These are phyloP conservation scores for Ophiobolus disseminans DNA, from an alignment of 2,329 filamentous ascomycete genomes.

Conservation along the genomic window DNA sequence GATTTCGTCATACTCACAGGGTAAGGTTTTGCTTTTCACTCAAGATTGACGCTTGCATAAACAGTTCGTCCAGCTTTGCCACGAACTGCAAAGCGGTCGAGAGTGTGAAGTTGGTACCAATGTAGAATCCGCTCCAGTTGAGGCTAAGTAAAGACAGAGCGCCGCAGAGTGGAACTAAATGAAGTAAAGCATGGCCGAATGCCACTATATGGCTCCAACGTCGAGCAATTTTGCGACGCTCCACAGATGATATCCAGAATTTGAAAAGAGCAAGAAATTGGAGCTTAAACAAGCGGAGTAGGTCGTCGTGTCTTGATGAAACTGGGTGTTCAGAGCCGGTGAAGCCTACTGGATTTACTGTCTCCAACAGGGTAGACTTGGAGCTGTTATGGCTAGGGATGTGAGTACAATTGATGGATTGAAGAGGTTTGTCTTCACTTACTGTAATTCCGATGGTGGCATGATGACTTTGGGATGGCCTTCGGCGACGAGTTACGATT, in stretches of 20 bases:
- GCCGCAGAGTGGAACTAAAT: background rate
- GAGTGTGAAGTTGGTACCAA: background rate
- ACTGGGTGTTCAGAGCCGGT: background rate
- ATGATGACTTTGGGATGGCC: too few species aligned
- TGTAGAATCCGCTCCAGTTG: background rate
- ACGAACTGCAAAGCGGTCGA: slow-evolving; percentile 1
- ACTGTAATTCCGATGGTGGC: too few species aligned
- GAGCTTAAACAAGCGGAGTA: background rate
- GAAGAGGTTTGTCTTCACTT: too few species aligned
- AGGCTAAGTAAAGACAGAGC: background rate
- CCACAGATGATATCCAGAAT: background rate
- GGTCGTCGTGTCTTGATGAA: background rate
- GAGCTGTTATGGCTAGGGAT: too few species aligned
- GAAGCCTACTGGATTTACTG: too few species aligned
- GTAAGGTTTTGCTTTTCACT: slow-evolving; percentile 7
- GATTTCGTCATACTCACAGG: slow-evolving; percentile 1
- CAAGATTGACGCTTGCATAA: slow-evolving; percentile 17
- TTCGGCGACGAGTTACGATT: too few species aligned
- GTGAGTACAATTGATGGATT: too few species aligned
- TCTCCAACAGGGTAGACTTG: too few species aligned
- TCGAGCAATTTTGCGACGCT: background rate
- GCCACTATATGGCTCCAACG: background rate
- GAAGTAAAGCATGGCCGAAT: background rate
- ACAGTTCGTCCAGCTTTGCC: slow-evolving; percentile 11
- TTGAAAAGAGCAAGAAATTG: background rate